Base-by-base conservation (phyloP, 1,139 yeast genomes). In the Saccharomyces pastorianus region DNA sequence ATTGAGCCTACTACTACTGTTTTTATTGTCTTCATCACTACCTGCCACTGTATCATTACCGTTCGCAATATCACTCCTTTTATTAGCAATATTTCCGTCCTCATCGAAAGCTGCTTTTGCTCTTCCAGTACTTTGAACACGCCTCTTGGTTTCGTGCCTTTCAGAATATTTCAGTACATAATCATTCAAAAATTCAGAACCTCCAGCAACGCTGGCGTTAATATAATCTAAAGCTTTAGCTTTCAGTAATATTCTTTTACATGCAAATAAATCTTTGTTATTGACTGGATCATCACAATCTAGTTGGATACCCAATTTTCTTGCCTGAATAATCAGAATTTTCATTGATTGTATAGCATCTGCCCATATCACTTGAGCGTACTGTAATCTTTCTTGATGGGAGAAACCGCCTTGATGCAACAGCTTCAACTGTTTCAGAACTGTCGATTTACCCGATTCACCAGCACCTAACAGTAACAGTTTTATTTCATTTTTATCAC, bases 361-460 rank as follows among this genome's bases (percentile, higher is more conserved):
- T 28, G 88, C 87, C 96, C 97, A 93, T 28, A 95, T 88, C n/a
- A 93, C 88, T 60, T 89, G 90, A 8, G 88, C 72, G 68, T 90
- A 95, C 66, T 88, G 95, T 49, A 76, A 69, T 53, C 96, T 75
- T 69, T 95, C 99, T 61, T 83, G 87, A 48, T 80, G 80, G 1
- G 85, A 77, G 71, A 91, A 93, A 4, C 96, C 96, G 29, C 88
- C 85, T 59, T 89, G 88, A 69, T 93, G 98, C 52, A 90, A 71
- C 32, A 93, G 74, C 63, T 87, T 82, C 82, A 93, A 81, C 68
- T 95, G 99, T 69, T 93, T 95, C 59, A 93, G 74, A 13, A 93
- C 96, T 0, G 99, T 93, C 2, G 96, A 88, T 69, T 93, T 93
- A 6, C 99, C 99, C 54, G 93, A 84, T 71, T 93, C 99, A 6